Base-by-base conservation (phyloP, 805 yeast genomes). In the Clavispora phyllophila region DNA sequence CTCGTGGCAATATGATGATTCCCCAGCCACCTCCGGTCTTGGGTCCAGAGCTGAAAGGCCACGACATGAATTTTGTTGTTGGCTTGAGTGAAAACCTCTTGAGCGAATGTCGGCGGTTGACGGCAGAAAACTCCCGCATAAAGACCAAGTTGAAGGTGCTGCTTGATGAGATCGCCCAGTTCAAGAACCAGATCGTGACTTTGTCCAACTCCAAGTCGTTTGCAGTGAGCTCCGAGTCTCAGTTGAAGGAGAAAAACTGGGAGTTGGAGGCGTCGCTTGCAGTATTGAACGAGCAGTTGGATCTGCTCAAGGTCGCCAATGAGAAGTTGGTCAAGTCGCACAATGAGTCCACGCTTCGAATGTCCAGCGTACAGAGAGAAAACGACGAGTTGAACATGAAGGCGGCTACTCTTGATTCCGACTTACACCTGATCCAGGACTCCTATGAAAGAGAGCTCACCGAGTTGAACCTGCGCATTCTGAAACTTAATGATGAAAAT, bases 1-100 rank as follows among this genome's bases (percentile, higher is more conserved):
- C 32, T 10, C 19, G 25, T 6, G n/a, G 10, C 10, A 39, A 39
- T 23, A n/a, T 13, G 13, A 36, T 36, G 31, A 31, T 52, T 15
- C 56, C 58, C 4, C 60, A 49, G 13, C 55, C 60, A 2, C 41
- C 62, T 7, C 68, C 69, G n/a, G 54, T 57, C 3, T 50, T 69
- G 41, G 68, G 70, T 9, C 72, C 72, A 1, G 76, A 70, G 50
- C 55, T 69, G 8, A 70, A 68, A 45, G 79, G 79, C 17, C 79
- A 79, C 49, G 86, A 84, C 46, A 78, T 83, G 68, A 78, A 79
- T 55, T 84, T 84, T 56, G 80, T 84, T 13, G 84, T 84, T 44
- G 87, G 85, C 4, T 61, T 85, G 43, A 81, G 87, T 62, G 91
- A 85, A 53, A 83, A 82, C 44, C 64, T 85, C 48, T 69, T 85